Conservation (phyloP, 257 asterid species). For the Jacaranda mimosifolia region DNA sequence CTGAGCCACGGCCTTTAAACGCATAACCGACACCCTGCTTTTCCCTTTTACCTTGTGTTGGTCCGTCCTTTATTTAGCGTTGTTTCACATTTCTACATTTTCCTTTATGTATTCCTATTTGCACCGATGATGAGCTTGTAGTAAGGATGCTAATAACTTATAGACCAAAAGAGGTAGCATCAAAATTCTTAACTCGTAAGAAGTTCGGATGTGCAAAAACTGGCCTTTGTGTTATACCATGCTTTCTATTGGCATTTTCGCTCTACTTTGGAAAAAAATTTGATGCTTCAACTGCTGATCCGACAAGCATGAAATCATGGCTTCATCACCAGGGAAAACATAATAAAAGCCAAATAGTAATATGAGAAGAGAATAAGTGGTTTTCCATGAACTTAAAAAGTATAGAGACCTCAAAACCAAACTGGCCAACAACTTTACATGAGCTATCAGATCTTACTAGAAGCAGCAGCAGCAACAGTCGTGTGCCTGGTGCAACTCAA, state of each 20-base stretch:
- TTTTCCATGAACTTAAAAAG: not conserved
- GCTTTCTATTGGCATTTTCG: not conserved
- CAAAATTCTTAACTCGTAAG: not conserved
- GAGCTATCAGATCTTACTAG: slow-evolving; percentile 12
- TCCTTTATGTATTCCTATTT: too few species aligned
- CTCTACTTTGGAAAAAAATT: not conserved
- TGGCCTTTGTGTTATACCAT: not conserved
- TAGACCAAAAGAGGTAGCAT: not conserved
- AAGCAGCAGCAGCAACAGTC: slow-evolving; percentile 19
- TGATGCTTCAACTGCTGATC: not conserved
- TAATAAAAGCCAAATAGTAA: not conserved
- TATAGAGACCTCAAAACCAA: not conserved
- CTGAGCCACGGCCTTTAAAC: not conserved
- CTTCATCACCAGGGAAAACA: not conserved
- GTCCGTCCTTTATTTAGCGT: too few species aligned
- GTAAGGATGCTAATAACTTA: too few species aligned
- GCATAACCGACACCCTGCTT: too few species aligned
- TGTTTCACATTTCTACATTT: too few species aligned
- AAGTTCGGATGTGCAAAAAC: not conserved
- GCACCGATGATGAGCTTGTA: not conserved
- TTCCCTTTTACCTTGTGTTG: too few species aligned
- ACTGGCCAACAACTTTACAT: slow-evolving; percentile 32
- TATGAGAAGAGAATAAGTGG: not conserved
- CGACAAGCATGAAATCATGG: not conserved
- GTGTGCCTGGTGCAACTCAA: not conserved